phyloP scores from a whole-genome alignment of 371 early-diverging fungal genomes.

The Haplosporangium sp. region DNA sequence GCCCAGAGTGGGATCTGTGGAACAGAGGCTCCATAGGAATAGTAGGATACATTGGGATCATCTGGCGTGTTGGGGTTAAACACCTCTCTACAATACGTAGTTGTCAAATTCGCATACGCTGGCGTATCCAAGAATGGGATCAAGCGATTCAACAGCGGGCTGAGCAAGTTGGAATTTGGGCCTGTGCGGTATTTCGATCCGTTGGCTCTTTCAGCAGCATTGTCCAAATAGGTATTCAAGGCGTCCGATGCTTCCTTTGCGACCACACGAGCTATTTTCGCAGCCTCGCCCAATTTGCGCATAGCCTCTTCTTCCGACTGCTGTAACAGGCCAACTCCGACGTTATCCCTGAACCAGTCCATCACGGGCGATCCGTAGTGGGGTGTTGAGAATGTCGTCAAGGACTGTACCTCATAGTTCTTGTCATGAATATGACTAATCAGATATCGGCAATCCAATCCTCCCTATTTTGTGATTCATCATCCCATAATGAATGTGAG shows the following conservation, averaged over 20 bases:
- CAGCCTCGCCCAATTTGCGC: conserved; percentile 33
- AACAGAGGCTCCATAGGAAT: conserved; percentile 80
- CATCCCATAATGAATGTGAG: no score
- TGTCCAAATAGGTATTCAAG: conserved; percentile 7
- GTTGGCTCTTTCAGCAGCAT: not conserved
- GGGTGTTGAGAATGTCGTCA: conserved; percentile 93
- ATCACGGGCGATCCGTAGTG: conserved; percentile 91
- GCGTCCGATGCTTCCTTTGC: conserved; percentile 17
- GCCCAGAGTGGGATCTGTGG: conserved; percentile 63
- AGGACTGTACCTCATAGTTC: conserved; percentile 72
- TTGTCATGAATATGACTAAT: conserved; percentile 78
- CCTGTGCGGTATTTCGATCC: not conserved
- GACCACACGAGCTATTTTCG: conserved; percentile 16
- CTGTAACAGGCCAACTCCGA: conserved; percentile 65
- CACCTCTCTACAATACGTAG: conserved; percentile 80
- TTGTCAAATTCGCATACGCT: conserved; percentile 90
- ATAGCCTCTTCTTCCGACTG: conserved; percentile 43
- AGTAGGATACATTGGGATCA: conserved; percentile 80
- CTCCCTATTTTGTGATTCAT: conserved; percentile 64
- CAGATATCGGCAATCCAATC: conserved; percentile 88
- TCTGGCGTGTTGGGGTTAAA: conserved; percentile 92
- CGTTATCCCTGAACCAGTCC: conserved; percentile 89
- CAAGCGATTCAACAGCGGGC: conserved; percentile 34
- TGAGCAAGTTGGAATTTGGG: conserved; percentile 13
- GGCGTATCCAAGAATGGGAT: conserved; percentile 79